Conservation (phyloP, 441 rosid genomes). For the Codiaeum variegatum region DNA sequence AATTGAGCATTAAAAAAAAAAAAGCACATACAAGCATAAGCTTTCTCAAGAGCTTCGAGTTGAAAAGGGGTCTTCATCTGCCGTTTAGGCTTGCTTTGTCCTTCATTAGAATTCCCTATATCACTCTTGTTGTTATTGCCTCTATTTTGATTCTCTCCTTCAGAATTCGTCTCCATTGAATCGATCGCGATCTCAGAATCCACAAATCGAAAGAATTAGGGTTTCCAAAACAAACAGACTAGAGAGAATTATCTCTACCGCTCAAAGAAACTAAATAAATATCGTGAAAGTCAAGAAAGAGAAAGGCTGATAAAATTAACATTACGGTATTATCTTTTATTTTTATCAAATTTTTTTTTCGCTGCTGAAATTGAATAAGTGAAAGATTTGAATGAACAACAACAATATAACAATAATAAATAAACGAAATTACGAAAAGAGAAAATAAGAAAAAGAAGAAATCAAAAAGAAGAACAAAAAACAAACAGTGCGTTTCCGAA, state of each 20-base stretch:
- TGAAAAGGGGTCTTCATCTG: conserved; percentile 98
- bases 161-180: conserved; percentile 58
- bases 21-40: conserved; percentile 59
- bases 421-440: conserved; percentile 18
- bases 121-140: not conserved
- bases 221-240: conserved; percentile 28
- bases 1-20: not conserved
- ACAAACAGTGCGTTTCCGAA: conserved; percentile 6
- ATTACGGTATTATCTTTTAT: not conserved
- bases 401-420: conserved; percentile 6
- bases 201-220: conserved; percentile 32
- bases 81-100: conserved; percentile 69
- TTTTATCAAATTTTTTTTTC: not conserved
- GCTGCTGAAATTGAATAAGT: not conserved
- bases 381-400: conserved; percentile 16
- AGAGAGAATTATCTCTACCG: conserved; percentile 3
- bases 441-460: conserved; percentile 1
- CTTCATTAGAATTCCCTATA: conserved; percentile 40
- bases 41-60: conserved; percentile 80
- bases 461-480: not conserved
- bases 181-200: conserved; percentile 15
- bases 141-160: conserved; percentile 42
- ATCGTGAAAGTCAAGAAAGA: conserved; percentile 42
- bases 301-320: conserved; percentile 29
- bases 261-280: conserved; percentile 30